Evolutionary conservation across 2,329 filamentous ascomycete genomes (phyloP).

Genomic region (Trichoderma sp.): DNA sequence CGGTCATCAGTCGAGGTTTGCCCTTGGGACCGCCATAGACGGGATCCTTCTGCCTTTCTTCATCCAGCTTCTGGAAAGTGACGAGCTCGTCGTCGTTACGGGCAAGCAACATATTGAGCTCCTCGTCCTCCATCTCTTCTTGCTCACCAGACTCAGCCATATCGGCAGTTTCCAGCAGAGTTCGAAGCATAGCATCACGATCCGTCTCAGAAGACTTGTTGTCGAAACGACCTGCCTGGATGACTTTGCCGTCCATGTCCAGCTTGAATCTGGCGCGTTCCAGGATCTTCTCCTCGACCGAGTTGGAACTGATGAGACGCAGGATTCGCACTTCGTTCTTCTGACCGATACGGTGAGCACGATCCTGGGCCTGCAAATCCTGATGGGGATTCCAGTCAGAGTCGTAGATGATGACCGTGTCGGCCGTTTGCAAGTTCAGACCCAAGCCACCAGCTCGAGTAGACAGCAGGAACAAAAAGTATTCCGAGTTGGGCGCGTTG

Average conservation of each 20-base stretch:
- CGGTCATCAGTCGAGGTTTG: constrained; percentile 78
- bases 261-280: constrained; percentile 97
- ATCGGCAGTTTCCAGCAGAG: constrained; percentile 83
- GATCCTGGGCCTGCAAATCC: constrained; percentile 98
- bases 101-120: constrained; percentile 91
- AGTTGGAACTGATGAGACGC: constrained; percentile 92
- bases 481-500: constrained; percentile 86
- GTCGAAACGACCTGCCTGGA: constrained; percentile 98
- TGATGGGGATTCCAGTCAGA: constrained; percentile 99
- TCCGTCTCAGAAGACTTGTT: constrained; percentile 99
- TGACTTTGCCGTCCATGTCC: constrained; percentile 99
- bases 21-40: constrained; percentile 72
- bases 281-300: constrained; percentile 97
- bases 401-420: constrained; percentile 99
- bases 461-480: constrained; percentile 98
- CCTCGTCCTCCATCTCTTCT: constrained; percentile 98
- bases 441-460: constrained; percentile 97
- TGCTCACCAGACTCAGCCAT: constrained; percentile 71
- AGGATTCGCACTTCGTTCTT: constrained; percentile 99
- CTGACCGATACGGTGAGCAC: constrained; percentile 98
- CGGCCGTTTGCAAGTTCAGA: constrained; percentile 94
- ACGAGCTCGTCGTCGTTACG: constrained; percentile 78
- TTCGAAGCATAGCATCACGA: constrained; percentile 93
- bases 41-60: constrained; percentile 66
- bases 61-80: constrained; percentile 82